Conservation (phyloP, 1,139 yeast species). For the Taphrina wiesneri region DNA sequence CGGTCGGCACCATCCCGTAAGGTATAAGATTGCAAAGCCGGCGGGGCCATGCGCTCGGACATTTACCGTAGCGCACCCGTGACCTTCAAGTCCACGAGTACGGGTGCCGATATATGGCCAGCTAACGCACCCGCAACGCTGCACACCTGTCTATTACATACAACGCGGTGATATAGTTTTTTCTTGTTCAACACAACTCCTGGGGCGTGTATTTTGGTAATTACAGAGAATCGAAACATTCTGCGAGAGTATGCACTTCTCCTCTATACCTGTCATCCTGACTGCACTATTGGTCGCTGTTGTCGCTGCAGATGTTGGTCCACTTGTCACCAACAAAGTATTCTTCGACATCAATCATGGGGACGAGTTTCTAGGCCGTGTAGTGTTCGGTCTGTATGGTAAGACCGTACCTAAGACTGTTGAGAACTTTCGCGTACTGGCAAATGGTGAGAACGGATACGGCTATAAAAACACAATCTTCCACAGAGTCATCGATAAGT, state of each 20-base stretch:
- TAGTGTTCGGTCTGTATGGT: conserved; percentile 77
- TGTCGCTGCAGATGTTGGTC: conserved; percentile 31
- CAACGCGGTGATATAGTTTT: too few species aligned
- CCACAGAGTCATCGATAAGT: conserved; percentile 75
- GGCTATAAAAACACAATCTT: conserved; percentile 74
- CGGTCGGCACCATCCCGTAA: too few species aligned
- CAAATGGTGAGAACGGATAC: conserved; percentile 83
- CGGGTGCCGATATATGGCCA: too few species aligned
- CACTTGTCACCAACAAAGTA: conserved; percentile 49
- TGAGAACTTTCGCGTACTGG: conserved; percentile 85
- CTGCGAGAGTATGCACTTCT: background rate
- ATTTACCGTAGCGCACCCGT: too few species aligned
- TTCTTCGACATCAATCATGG: conserved; percentile 85
- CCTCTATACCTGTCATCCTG: background rate
- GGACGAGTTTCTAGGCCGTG: conserved; percentile 68
- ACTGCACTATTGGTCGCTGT: background rate
- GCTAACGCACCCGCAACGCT: too few species aligned
- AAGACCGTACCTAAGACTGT: conserved; percentile 92
- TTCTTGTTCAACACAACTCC: too few species aligned
- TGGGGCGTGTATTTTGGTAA: too few species aligned
- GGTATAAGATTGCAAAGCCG: too few species aligned
- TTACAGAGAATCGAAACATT: too few species aligned
- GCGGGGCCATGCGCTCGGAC: too few species aligned
- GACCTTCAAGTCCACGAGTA: too few species aligned
- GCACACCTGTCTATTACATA: too few species aligned